Evolutionary conservation across 2,329 filamentous ascomycete genomes (phyloP), one percentile per base, ranked within the genome.

Genomic region (Hymenoscyphus scutula): DNA sequence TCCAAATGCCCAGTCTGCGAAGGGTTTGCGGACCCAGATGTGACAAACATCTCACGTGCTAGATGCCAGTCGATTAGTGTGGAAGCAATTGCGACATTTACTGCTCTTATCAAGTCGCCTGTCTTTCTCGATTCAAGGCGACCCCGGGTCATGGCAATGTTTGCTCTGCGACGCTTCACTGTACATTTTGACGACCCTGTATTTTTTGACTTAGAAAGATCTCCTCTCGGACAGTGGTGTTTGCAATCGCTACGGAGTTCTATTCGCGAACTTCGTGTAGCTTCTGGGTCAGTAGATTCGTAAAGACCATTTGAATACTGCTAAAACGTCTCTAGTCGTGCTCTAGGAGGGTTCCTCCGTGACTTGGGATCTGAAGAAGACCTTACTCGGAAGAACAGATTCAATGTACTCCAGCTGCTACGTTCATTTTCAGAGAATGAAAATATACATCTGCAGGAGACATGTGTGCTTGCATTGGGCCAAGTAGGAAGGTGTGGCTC

Each of bases 381-480:
- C 2, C 73, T 86, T 2, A 76, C 83, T 5, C 76, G 79, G 38
- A 82, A 80, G 60, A 95, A 97, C 69, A 84, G 90, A 61, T 82
- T 88, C 57, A 84, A 86, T 62, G 84, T 85, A 1, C 79, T 97
- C 6, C 84, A 89, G 32, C 84, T 90, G 69, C 79, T 98, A 10
- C 88, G 87, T 66, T 84, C 81, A 3, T 80, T 96, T 11, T 91
- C 89, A 0, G 88, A 91, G 55, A 88, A 87, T 62, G 84, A 87
- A 60, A 80, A 85, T 7, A 76, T 87, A 5, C 82, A 86, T 64
- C 78, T 93, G 53, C 88, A 92, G 58, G 94, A 98, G 75, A 93
- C 91, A 19, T 88, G 91, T 67, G 89, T 98, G 62, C 80, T 95
- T 76, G 89, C 91, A 15, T 92, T 94, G 84, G 89, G 90, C n/a